Evolutionary conservation across 495 filamentous ascomycete genomes (phyloP).

Genomic region (Margaritispora aquatica): DNA sequence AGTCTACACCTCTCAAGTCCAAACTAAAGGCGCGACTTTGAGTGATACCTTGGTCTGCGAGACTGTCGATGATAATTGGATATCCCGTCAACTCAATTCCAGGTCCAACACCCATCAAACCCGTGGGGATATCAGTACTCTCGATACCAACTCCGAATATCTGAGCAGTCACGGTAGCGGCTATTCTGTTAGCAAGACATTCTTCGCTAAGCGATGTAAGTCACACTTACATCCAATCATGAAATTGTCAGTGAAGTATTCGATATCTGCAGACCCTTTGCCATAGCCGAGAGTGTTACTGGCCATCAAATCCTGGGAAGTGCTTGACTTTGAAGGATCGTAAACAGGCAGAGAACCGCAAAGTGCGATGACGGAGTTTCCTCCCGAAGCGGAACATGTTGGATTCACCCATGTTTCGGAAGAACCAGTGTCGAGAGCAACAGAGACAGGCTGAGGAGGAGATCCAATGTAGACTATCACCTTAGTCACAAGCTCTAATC

Average conservation of each 20-base stretch:
- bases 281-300: neutral
- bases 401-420: slow-evolving; percentile 28
- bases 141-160: slow-evolving; percentile 33
- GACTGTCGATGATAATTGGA: slow-evolving; percentile 57
- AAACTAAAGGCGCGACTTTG: slow-evolving; percentile 68
- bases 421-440: slow-evolving; percentile 40
- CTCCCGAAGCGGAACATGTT: neutral
- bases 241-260: slow-evolving; percentile 2
- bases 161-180: neutral
- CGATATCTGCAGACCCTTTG: neutral
- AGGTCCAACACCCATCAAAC: slow-evolving; percentile 71
- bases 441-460: slow-evolving; percentile 30
- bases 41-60: slow-evolving; percentile 56
- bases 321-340: neutral
- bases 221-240: neutral
- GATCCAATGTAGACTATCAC: slow-evolving; percentile 28
- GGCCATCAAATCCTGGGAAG: neutral
- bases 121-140: slow-evolving; percentile 42
- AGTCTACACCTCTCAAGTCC: slow-evolving; percentile 44
- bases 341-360: slow-evolving; percentile 4
- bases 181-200: neutral
- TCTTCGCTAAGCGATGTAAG: neutral
- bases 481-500: neutral
- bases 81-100: slow-evolving; percentile 46
- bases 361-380: neutral